These are phyloP conservation scores for Backusella liffmaniae DNA, from an alignment of 192 early-diverging fungal species.

Conservation along the genomic window DNA sequence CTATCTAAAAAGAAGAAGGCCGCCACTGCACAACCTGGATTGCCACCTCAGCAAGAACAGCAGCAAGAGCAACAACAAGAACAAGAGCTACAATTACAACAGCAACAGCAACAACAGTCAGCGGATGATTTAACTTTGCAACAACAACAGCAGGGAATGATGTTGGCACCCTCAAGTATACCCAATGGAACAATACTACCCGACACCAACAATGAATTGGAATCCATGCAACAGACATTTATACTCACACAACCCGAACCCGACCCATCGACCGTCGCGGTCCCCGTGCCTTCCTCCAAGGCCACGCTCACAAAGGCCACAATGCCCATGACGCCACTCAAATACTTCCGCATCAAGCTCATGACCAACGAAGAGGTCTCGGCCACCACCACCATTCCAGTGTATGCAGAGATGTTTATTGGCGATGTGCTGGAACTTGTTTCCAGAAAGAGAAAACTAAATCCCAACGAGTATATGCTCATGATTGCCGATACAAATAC, in stretches of 20 bases:
- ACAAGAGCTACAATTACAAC: not conserved
- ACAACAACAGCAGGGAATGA: not conserved
- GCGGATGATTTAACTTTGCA: not conserved
- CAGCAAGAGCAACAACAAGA: not conserved
- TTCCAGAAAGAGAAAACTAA: constrained; percentile 85
- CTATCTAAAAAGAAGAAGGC: constrained; percentile 9
- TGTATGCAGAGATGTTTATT: constrained; percentile 69
- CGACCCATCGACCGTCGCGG: constrained; percentile 32
- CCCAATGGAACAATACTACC: not conserved
- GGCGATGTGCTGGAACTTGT: constrained; percentile 80
- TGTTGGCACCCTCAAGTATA: not conserved
- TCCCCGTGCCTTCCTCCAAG: constrained; percentile 39
- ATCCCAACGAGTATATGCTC: constrained; percentile 82
- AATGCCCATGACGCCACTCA: constrained; percentile 34
- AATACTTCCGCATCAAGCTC: constrained; percentile 54
- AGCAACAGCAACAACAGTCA: not conserved
- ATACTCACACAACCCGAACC: not conserved
- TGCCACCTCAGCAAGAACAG: not conserved
- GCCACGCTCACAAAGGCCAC: constrained; percentile 39
- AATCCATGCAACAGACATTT: not conserved
- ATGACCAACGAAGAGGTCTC: constrained; percentile 70
- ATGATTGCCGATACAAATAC: constrained; percentile 75
- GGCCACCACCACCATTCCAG: constrained; percentile 87
- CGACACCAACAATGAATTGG: not conserved
- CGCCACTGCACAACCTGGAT: not conserved